Conservation (phyloP, 169 alveolate species). For the Eimeria acervulina region DNA sequence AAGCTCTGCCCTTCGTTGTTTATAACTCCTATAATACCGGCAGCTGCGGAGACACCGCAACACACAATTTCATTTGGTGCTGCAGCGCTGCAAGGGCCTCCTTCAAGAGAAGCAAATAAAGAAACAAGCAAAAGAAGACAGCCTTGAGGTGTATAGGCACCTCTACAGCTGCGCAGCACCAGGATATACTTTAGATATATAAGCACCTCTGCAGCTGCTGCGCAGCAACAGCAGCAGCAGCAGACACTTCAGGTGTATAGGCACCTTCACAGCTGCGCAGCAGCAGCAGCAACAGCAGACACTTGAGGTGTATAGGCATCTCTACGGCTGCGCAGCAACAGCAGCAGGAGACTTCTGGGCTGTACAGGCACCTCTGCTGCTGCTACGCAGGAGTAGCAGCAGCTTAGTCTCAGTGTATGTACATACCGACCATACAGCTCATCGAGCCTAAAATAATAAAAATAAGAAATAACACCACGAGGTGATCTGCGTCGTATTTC, state of each 20-base stretch:
- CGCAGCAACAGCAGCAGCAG: no score
- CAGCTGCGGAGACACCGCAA: not conserved
- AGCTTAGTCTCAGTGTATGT: no score
- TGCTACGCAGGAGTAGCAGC: not conserved
- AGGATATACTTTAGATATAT: no score
- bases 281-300: not conserved
- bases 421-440: constrained; percentile 49
- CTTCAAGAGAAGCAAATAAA: no score
- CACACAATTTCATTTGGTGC: not conserved
- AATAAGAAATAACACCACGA: constrained; percentile 13
- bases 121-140: no score
- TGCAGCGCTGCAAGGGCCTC: no score
- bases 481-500: constrained; percentile 3
- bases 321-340: not conserved
- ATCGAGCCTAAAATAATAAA: constrained; percentile 21
- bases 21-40: not conserved
- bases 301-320: not conserved
- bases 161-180: no score
- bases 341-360: not conserved
- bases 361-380: not conserved
- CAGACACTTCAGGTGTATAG: not conserved
- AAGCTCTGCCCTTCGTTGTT: constrained; percentile 39
- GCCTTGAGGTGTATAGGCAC: no score
- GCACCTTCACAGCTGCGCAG: not conserved
- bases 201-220: no score